Conservation (phyloP, 1,284 basidiomycete species). For the Rhodotorula sp. region DNA sequence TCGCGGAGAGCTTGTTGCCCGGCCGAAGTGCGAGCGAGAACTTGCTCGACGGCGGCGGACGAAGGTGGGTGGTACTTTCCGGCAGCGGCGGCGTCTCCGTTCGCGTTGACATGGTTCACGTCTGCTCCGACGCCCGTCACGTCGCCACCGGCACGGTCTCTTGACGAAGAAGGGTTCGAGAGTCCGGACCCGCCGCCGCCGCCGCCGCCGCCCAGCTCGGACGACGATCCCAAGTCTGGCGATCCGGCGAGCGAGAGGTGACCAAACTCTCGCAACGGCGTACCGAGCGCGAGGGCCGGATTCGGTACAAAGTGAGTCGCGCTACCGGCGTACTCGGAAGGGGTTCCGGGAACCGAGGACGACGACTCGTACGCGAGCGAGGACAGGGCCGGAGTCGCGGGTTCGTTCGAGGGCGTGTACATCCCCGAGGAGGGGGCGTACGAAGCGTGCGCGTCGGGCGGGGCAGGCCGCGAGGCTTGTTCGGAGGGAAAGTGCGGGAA, state of each 20-base stretch:
- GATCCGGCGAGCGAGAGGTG: slow-evolving; percentile 20
- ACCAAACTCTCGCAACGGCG: slow-evolving; percentile 12
- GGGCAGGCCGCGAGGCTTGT: not conserved
- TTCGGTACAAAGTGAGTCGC: not conserved
- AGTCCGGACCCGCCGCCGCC: not conserved
- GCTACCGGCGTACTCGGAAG: slow-evolving; percentile 3
- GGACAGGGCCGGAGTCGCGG: slow-evolving; percentile 13
- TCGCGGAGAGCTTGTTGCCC: slow-evolving; percentile 20
- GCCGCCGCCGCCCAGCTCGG: not conserved
- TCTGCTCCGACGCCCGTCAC: slow-evolving; percentile 16
- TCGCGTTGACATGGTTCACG: not conserved
- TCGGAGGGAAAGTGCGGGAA: slow-evolving; percentile 2
- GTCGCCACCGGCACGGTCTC: not conserved
- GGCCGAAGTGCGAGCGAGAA: slow-evolving; percentile 23
- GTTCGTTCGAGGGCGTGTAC: slow-evolving; percentile 9
- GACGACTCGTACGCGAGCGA: not conserved
- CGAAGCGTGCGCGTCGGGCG: slow-evolving; percentile 2
- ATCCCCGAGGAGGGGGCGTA: not conserved
- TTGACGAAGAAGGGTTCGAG: slow-evolving; percentile 6
- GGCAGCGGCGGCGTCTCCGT: not conserved
- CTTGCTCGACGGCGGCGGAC: not conserved
- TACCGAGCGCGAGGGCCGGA: slow-evolving; percentile 15
- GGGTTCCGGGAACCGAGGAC: slow-evolving; percentile 4
- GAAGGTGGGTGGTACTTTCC: not conserved
- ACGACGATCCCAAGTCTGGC: not conserved